Evolutionary conservation across 140 eudicot species (phyloP).

Genomic region (Flaveria floridana): DNA sequence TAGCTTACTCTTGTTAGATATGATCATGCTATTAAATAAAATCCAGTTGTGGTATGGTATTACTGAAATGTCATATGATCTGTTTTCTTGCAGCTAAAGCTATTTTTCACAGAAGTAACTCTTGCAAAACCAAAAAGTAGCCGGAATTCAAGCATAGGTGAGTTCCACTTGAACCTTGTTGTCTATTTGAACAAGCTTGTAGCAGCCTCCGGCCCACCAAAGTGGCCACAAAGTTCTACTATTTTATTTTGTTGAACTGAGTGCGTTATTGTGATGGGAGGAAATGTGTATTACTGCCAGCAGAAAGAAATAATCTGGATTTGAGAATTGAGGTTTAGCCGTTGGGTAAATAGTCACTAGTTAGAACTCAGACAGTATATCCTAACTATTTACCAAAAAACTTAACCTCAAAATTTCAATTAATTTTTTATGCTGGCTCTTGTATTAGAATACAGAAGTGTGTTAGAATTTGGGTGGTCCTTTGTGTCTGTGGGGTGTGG

Average conservation of each 20-base stretch:
- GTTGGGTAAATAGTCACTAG: too few species aligned
- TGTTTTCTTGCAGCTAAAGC: constrained; percentile 63
- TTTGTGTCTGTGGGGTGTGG: too few species aligned
- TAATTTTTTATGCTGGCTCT: too few species aligned
- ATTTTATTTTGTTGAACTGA: background rate
- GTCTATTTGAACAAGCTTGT: background rate
- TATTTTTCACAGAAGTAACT: constrained; percentile 89
- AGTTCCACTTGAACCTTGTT: constrained; percentile 29
- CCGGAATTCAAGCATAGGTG: constrained; percentile 97
- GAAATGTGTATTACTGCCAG: too few species aligned
- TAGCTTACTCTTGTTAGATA: background rate
- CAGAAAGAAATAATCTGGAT: too few species aligned
- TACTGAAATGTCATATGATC: constrained; percentile 3
- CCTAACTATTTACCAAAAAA: too few species aligned
- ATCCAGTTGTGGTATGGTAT: background rate
- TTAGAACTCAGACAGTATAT: too few species aligned
- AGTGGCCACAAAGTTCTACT: background rate
- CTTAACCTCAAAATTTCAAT: too few species aligned
- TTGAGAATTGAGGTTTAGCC: too few species aligned
- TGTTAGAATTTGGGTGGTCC: too few species aligned
- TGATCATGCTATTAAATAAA: background rate
- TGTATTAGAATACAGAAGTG: too few species aligned
- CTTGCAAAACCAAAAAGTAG: constrained; percentile 99
- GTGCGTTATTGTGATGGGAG: background rate
- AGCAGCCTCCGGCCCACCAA: background rate